These are phyloP conservation scores for Fraxinus pennsylvanica DNA, from an alignment of 257 asterid genomes.

Conservation along the genomic window DNA sequence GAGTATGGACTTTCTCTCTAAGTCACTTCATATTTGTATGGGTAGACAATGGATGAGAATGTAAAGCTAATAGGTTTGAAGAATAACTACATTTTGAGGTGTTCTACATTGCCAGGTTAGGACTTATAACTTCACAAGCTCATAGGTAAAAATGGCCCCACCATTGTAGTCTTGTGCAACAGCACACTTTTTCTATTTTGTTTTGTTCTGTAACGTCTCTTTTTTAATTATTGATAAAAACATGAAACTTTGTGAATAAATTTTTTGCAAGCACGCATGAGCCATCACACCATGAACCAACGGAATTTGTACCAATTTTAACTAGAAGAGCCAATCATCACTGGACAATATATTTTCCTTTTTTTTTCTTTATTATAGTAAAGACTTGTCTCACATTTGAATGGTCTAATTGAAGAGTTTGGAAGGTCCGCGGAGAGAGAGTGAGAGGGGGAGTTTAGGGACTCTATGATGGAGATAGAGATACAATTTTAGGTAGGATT, in stretches of 20 bases:
- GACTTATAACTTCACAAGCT: neutral
- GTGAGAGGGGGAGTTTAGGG: no score
- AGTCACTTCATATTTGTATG: neutral
- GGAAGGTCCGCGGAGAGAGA: no score
- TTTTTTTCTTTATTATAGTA: no score
- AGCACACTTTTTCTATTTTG: neutral
- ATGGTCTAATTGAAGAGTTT: no score
- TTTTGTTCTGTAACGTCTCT: neutral
- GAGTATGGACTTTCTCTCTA: neutral
- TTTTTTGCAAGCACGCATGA: neutral
- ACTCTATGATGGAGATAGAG: no score
- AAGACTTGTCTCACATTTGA: no score
- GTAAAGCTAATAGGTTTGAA: neutral
- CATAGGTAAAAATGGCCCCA: neutral
- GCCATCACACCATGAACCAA: neutral
- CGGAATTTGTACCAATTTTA: neutral
- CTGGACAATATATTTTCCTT: no score
- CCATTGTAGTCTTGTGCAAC: neutral
- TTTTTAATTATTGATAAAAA: neutral
- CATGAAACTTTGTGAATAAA: neutral
- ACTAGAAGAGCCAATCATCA: no score
- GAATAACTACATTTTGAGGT: neutral
- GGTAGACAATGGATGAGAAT: neutral
- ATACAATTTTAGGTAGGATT: no score
- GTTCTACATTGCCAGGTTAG: neutral